Evolutionary conservation across 192 early-diverging fungal genomes (phyloP), one percentile per base, ranked within the genome.

Genomic region (Podila epicladia): DNA sequence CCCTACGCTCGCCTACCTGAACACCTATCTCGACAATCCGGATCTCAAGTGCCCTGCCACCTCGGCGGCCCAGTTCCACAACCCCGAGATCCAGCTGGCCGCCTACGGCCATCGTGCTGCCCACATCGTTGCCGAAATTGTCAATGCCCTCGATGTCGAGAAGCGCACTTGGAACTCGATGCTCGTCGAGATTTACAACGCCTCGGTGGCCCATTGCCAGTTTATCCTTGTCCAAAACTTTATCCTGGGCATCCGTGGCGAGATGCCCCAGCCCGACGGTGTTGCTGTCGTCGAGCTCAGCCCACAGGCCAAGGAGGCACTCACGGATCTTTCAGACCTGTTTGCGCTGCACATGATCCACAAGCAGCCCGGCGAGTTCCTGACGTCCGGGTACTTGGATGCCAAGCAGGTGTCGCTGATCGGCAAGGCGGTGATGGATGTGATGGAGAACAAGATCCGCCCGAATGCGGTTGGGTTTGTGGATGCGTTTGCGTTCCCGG

Each of bases 401-500:
- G 41, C 80, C 5, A 73, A 75, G 37, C 88, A 92, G 59, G 64
- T 85, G 1, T 31, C 64, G 0, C 59, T 84, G 75, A 22, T 95
- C 22, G 89, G 88, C 37, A 49, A 64, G 2, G 63, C 75, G 1
- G 75, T 93, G 63, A 86, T 88, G 29, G 75, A 69, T 2, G 51
- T 88, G 31, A 85, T 94, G 57, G 71, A 68, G 50, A 84, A 84
- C 48, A 87, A 89, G 31, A 73, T 97, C 1, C 85, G 94, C 11
- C 88, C 88, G 35, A 88, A 97, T 74, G 93, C 93, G 2, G 87
- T 97, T 13, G 82, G 91, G 0, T 87, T 97, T 26, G 94, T 94
- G 20, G 95, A 97, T 60, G 89, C 94, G 0, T 95, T 93, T 84
- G 90, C 87, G 26, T 82, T 94, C 33, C 87, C 93, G 1, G 95